A percentile compares a stretch with the other conserved stretches of the same genome.
These are phyloP conservation scores for Paecilomyces niveus DNA, from an alignment of 2,329 filamentous ascomycete genomes.

Conservation along the genomic window DNA sequence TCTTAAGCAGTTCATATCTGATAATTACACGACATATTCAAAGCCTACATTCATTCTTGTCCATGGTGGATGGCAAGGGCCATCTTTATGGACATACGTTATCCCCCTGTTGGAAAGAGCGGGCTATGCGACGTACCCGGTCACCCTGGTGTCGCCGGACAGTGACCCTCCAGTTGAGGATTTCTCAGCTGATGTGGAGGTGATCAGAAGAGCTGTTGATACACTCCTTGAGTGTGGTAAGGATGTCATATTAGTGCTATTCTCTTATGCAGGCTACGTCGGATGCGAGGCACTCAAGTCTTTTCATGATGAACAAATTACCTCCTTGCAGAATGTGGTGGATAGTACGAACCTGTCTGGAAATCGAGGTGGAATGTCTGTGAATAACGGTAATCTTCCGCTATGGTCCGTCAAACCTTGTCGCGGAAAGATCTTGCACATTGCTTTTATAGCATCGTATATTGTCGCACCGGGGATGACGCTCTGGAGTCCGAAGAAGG, in stretches of 20 bases:
- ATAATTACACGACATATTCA: not conserved
- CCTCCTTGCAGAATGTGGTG: not conserved
- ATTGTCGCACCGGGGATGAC: slow-evolving; percentile 1
- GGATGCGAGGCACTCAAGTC: slow-evolving; percentile 9
- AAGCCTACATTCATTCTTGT: slow-evolving; percentile 14
- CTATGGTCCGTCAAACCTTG: not conserved
- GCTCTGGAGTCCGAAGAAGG: slow-evolving; percentile 1
- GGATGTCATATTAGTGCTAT: slow-evolving; percentile 11
- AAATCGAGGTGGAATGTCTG: not conserved
- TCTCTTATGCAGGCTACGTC: slow-evolving; percentile 13
- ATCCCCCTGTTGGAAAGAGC: slow-evolving; percentile 4
- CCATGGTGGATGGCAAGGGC: slow-evolving; percentile 8
- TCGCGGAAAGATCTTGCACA: slow-evolving; percentile 5
- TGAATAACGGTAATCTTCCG: not conserved
- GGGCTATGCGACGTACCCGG: slow-evolving; percentile 5
- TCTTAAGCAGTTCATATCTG: not conserved
- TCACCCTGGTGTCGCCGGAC: slow-evolving; percentile 2
- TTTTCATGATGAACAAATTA: slow-evolving; percentile 3
- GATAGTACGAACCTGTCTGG: not conserved
- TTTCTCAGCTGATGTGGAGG: slow-evolving; percentile 6
- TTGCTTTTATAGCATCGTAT: slow-evolving; percentile 4
- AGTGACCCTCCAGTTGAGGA: slow-evolving; percentile 1
- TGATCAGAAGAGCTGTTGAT: slow-evolving; percentile 6
- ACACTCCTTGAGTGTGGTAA: slow-evolving; percentile 7
- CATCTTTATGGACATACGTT: slow-evolving; percentile 5